Evolutionary conservation across 2,329 filamentous ascomycete species (phyloP).

Genomic region (Blastomyces parvus): DNA sequence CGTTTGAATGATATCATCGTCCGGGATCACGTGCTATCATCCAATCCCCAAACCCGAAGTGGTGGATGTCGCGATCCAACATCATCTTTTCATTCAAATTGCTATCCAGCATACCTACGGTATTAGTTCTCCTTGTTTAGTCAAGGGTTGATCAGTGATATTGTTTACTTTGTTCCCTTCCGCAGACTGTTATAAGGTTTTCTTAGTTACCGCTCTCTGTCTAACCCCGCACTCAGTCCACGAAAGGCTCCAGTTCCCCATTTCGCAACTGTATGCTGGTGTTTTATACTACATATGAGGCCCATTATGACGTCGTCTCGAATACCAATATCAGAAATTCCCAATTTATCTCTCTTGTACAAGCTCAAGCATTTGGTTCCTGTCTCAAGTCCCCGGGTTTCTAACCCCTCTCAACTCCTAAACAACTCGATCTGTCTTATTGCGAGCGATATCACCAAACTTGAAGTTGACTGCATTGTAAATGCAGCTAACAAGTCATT

Average conservation of each 20-base stretch:
- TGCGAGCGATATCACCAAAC: slow-evolving; percentile 69
- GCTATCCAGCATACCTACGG: not conserved
- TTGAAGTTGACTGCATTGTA: slow-evolving; percentile 73
- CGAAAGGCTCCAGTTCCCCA: not conserved
- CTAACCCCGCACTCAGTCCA: not conserved
- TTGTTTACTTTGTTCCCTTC: not conserved
- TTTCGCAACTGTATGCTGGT: not conserved
- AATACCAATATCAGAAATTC: slow-evolving; percentile 26
- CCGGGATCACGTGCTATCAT: not conserved
- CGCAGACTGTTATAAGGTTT: not conserved
- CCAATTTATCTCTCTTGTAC: slow-evolving; percentile 53
- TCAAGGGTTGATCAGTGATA: not conserved
- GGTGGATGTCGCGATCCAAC: not conserved
- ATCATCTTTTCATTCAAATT: not conserved
- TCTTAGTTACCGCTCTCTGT: not conserved
- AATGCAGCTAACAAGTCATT: slow-evolving; percentile 80
- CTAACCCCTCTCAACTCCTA: slow-evolving; percentile 43
- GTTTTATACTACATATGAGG: not conserved
- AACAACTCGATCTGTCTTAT: slow-evolving; percentile 66
- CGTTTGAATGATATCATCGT: not conserved
- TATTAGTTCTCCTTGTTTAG: not conserved
- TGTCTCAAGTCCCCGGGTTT: slow-evolving; percentile 18
- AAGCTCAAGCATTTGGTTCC: slow-evolving; percentile 43
- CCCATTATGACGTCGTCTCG: slow-evolving; percentile 9
- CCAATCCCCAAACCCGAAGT: not conserved